These are phyloP conservation scores for Sclerotinia minor DNA, from an alignment of 2,329 filamentous ascomycete genomes.

Conservation along the genomic window DNA sequence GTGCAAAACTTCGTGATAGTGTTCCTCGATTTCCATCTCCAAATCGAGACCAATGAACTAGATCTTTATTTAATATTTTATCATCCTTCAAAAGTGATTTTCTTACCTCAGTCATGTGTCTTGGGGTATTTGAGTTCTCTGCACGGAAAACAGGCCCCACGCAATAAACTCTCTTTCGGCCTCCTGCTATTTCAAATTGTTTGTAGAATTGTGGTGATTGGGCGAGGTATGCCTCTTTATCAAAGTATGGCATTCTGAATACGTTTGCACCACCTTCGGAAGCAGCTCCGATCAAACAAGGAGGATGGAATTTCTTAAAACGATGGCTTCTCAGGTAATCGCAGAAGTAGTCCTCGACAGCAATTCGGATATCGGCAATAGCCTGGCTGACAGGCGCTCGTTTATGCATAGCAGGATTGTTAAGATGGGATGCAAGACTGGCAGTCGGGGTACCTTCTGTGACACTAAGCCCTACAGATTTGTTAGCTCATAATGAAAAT, in stretches of 20 bases:
- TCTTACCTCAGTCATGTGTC: slow-evolving; percentile 75
- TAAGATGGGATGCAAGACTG: slow-evolving; percentile 56
- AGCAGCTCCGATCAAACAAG: slow-evolving; percentile 84
- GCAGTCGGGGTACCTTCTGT: slow-evolving; percentile 66
- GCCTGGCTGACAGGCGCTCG: slow-evolving; percentile 89
- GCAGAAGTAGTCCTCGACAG: slow-evolving; percentile 61
- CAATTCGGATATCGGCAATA: slow-evolving; percentile 56
- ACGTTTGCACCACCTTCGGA: slow-evolving; percentile 93
- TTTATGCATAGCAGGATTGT: slow-evolving; percentile 92
- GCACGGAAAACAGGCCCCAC: slow-evolving; percentile 81
- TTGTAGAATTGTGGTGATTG: slow-evolving; percentile 87
- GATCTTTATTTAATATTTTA: slow-evolving; percentile 20
- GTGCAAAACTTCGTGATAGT: slow-evolving; percentile 73
- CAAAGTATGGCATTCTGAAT: slow-evolving; percentile 88
- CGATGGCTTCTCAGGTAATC: slow-evolving; percentile 74
- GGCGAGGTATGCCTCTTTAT: slow-evolving; percentile 74
- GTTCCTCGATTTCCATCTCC: slow-evolving; percentile 82
- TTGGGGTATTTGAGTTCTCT: slow-evolving; percentile 81
- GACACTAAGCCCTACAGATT: slow-evolving; percentile 41
- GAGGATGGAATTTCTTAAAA: slow-evolving; percentile 84
- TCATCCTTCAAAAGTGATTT: not conserved
- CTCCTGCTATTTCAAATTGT: slow-evolving; percentile 79
- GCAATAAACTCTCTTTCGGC: slow-evolving; percentile 74
- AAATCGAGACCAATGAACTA: slow-evolving; percentile 84
- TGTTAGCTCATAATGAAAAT: slow-evolving; percentile 33